Evolutionary conservation across 2,329 filamentous ascomycete species (phyloP), one percentile per base, ranked within the genome.

Genomic region (Xylariaceae sp.): DNA sequence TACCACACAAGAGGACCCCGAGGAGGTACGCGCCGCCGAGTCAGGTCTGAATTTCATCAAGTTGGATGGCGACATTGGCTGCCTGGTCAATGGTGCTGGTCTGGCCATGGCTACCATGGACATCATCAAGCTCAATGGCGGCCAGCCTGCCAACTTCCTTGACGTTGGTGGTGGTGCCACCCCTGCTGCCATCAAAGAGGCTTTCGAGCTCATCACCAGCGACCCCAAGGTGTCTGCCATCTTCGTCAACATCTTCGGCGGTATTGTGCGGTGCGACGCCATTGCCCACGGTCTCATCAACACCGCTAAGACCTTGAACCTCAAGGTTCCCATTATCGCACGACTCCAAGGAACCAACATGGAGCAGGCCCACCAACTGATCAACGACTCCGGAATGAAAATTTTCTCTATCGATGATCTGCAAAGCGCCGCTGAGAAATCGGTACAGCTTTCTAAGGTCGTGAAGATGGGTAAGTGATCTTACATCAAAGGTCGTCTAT

Each of bases 71-170:
- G 95, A 99, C 76, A 99, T 99, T 75, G 95, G 95, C 79, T 99
- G 95, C 83, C 85, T 98, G 69, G 95, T 99, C 82, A 99, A 99
- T 82, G 95, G 95, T 76, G 95, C 95, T 71, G 95, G 95, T 82
- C 90, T 99, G 67, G 95, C 95, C 79, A 99, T 99, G 95, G 95
- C 95, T 64, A 99, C 95, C 76, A 99, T 99, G 95, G 95, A 99
- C 79, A 98, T 99, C 78, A 99, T 99, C 86, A 98, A 99, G 87
- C 87, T 99, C 64, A 99, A 98, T 81, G 95, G 95, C 69, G 95
- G 95, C 64, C 83, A 87, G 73, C 95, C 95, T 62, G 95, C 95
- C 70, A 99, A 99, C 87, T 99, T 99, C 88, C 85, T 99, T 69
- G 95, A 99, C 76, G 95, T 99, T 68, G 95, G 95, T 73, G 95